phyloP scores from a whole-genome alignment of 208 protist species.

The Trypanosoma theileri region DNA sequence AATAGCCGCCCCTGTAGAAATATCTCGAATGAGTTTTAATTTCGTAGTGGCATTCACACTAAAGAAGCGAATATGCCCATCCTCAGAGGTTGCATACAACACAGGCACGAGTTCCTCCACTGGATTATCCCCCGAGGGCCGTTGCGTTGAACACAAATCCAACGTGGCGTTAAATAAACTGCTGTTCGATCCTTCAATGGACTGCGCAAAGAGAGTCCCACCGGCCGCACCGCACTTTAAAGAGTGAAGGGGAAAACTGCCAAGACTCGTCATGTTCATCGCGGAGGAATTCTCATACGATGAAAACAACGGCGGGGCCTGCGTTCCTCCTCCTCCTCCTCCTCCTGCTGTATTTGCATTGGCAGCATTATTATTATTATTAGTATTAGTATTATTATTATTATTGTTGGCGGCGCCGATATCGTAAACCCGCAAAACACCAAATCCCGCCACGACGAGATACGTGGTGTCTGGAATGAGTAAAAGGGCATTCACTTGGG shows the following conservation, averaged over 20 bases:
- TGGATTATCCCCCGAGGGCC: background rate
- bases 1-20: conserved; percentile 72
- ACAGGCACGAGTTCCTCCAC: conserved; percentile 18
- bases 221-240: background rate
- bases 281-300: conserved; percentile 70
- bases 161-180: conserved; percentile 23
- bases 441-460: conserved; percentile 73
- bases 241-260: conserved; percentile 47
- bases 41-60: conserved; percentile 44
- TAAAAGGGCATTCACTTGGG: conserved; percentile 77
- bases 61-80: conserved; percentile 86
- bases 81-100: conserved; percentile 77
- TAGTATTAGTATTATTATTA: background rate
- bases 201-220: background rate
- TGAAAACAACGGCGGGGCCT: conserved; percentile 52
- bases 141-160: conserved; percentile 18
- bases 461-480: conserved; percentile 52
- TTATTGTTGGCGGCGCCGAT: conserved; percentile 16
- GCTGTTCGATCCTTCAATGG: conserved; percentile 15
- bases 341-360: background rate
- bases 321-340: conserved; percentile 22
- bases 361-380: background rate
- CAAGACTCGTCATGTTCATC: conserved; percentile 86
- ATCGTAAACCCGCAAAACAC: conserved; percentile 70
- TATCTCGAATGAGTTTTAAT: conserved; percentile 68